These are phyloP conservation scores for Hypoxylon subgilvum DNA, from an alignment of 495 filamentous ascomycete genomes.

Conservation along the genomic window DNA sequence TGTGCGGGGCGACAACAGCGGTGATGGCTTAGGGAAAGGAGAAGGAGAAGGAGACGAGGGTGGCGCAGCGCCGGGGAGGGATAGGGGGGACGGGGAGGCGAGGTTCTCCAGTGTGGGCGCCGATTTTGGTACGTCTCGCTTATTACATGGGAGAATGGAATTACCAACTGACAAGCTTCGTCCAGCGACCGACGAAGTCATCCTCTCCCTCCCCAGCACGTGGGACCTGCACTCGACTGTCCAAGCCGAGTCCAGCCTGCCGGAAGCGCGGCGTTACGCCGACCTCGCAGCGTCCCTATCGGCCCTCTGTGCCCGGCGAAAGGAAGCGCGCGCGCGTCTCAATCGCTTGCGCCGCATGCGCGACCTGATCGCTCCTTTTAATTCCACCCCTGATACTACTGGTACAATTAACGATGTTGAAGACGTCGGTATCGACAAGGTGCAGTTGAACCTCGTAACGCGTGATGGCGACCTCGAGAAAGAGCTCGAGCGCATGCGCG, in stretches of 20 bases:
- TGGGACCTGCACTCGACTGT: slow-evolving; percentile 46
- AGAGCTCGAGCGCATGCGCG: slow-evolving; percentile 77
- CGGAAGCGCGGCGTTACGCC: slow-evolving; percentile 57
- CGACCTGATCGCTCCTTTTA: slow-evolving; percentile 65
- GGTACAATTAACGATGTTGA: neutral
- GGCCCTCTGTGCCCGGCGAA: slow-evolving; percentile 58
- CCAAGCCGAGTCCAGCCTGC: slow-evolving; percentile 39
- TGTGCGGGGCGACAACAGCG: slow-evolving; percentile 28
- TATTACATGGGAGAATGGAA: no score
- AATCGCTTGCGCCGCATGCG: slow-evolving; percentile 63
- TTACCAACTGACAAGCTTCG: neutral
- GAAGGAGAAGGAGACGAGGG: slow-evolving; percentile 53
- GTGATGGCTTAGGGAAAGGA: no score
- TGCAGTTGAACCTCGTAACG: slow-evolving; percentile 80
- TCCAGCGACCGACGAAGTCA: slow-evolving; percentile 48
- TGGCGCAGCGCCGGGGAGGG: slow-evolving; percentile 50
- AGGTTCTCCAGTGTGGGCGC: slow-evolving; percentile 42
- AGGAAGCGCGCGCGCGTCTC: slow-evolving; percentile 60
- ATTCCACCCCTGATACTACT: no score
- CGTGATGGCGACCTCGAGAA: slow-evolving; percentile 73
- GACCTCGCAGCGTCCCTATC: slow-evolving; percentile 59
- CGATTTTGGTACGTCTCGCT: slow-evolving; percentile 47
- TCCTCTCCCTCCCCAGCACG: slow-evolving; percentile 50
- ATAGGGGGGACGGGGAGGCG: slow-evolving; percentile 41
- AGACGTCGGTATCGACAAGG: slow-evolving; percentile 42